Evolutionary conservation across 345 rosid genomes (phyloP), one percentile per base, ranked within the genome.

Genomic region (Combretum micranthum): DNA sequence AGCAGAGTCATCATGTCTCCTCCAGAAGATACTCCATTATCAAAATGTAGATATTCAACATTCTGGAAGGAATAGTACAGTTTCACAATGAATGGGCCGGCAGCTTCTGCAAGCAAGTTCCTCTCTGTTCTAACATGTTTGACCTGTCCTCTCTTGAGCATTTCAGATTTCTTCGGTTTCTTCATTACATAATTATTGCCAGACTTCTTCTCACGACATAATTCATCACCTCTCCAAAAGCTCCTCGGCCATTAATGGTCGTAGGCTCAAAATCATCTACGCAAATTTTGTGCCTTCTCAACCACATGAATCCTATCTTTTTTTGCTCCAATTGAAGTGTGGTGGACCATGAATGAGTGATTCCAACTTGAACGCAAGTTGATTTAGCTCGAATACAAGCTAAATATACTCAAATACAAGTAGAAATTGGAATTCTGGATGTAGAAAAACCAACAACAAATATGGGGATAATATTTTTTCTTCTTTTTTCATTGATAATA

Each of bases 111-210:
- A 78, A 91, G 81, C 69, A 90, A 74, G 77, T 90, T 83, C 73
- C 97, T 85, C 83, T 90, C 97, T n/a, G 97, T 94, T 69, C 94
- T 82, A 59, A 87, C 97, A 80, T 90, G 97, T 78, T 90, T 96
- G 39, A 90, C 98, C 92, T 91, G 98, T 66, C 98, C 98, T 73
- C 89, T 77, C 77, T 66, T 88, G 63, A 91, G 79, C 98, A 91
- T 91, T 80, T 91, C 98, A 56, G 98, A 85, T 80, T 91, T 91
- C 88, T 91, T 85, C 80, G 88, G 78, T 74, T 92, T 92, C 81
- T 92, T 92, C 98, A 92, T 92, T 52, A 96, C 98, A 80, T 84
- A 92, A 50, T 88, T 92, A 62, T 84, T 81, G 64, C 93, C 96
- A 64, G 98, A 92, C 71, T 92, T 92, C 79, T 81, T 92, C 87